These are phyloP conservation scores for Rubia balearica DNA, from an alignment of 305 asterid species.

Conservation along the genomic window DNA sequence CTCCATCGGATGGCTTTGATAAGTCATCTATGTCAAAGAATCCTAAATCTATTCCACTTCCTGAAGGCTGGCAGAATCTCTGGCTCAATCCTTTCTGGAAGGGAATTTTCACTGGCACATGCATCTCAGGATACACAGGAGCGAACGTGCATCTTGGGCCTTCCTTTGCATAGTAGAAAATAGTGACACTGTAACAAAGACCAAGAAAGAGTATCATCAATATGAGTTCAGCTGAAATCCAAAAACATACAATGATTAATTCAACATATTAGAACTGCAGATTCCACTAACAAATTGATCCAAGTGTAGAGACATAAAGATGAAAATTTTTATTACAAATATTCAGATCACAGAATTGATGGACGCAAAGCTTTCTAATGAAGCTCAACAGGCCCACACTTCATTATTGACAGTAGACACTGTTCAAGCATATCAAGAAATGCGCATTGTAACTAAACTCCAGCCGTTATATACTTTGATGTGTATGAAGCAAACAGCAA, in stretches of 20 bases:
- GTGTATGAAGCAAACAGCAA: not conserved
- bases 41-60: constrained; percentile 79
- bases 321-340: not conserved
- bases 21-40: constrained; percentile 75
- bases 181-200: constrained; percentile 51
- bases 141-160: constrained; percentile 51
- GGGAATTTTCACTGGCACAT: constrained; percentile 49
- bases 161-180: constrained; percentile 76
- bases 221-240: not conserved
- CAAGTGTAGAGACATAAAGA: not conserved
- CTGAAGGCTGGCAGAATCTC: constrained; percentile 74
- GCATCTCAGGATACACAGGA: constrained; percentile 62
- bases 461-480: not conserved
- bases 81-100: constrained; percentile 72
- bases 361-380: not conserved
- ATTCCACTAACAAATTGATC: not conserved
- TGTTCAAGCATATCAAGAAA: not conserved
- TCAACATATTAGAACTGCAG: not conserved
- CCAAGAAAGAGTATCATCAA: constrained; percentile 11
- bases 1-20: constrained; percentile 59
- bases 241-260: not conserved
- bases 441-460: not conserved
- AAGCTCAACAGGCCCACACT: not conserved
- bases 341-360: not conserved
- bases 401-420: not conserved